Evolutionary conservation across 2,329 filamentous ascomycete species (phyloP).

Genomic region (Cordyceps cicadae): DNA sequence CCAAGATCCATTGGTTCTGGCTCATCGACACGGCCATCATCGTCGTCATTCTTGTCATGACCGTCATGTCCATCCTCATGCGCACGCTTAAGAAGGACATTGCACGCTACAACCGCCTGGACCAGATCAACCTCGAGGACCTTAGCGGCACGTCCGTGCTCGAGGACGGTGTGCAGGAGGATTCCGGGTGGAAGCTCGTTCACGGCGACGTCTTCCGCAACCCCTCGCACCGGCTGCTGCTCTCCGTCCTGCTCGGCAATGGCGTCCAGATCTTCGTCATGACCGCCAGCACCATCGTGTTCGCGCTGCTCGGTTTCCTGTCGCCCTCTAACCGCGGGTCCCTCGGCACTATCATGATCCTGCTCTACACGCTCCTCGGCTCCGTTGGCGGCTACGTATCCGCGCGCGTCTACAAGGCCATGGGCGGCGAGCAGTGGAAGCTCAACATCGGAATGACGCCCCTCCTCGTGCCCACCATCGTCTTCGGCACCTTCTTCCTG

Average conservation of each 20-base stretch:
- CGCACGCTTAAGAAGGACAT: conserved; percentile 91
- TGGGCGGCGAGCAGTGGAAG: conserved; percentile 91
- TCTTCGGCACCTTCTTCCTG: conserved; percentile 84
- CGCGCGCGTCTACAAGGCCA: conserved; percentile 85
- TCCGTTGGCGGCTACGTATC: conserved; percentile 89
- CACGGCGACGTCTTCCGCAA: conserved; percentile 95
- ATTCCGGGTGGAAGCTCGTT: conserved; percentile 97
- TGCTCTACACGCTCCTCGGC: conserved; percentile 88
- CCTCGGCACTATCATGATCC: conserved; percentile 82
- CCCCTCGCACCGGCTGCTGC: conserved; percentile 70
- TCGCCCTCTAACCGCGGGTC: conserved; percentile 94
- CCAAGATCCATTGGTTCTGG: conserved; percentile 98
- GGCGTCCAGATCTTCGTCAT: conserved; percentile 96
- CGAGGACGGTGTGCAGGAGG: conserved; percentile 92
- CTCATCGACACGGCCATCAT: conserved; percentile 94
- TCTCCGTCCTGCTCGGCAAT: conserved; percentile 85
- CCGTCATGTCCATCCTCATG: conserved; percentile 85
- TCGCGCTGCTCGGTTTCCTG: conserved; percentile 87
- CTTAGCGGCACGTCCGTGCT: conserved; percentile 68
- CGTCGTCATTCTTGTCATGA: conserved; percentile 81
- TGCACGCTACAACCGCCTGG: conserved; percentile 88
- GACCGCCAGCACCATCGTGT: conserved; percentile 87
- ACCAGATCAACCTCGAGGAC: conserved; percentile 85
- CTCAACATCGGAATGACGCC: conserved; percentile 85
- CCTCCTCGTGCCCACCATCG: conserved; percentile 72